Conservation (phyloP, 495 filamentous ascomycete species). For the Talaromyces ruber region DNA sequence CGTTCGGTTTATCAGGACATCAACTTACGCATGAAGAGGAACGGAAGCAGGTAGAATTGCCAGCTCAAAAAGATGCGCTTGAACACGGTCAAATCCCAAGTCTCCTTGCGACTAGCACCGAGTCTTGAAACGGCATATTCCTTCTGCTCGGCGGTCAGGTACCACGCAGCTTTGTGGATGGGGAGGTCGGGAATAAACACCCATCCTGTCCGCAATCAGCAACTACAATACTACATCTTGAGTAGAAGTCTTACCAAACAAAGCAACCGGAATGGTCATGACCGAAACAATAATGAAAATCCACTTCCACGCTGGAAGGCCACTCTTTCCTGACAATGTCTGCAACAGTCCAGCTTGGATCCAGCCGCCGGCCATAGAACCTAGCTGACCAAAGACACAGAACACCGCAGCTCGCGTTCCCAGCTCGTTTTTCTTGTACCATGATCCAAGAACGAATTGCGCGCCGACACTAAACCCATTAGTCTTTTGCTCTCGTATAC, state of each 20-base stretch:
- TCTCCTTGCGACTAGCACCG: constrained; percentile 12
- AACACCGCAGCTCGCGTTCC: constrained; percentile 34
- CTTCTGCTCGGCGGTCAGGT: constrained; percentile 22
- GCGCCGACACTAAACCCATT: constrained; percentile 37
- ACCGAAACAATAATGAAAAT: constrained; percentile 67
- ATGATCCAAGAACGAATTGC: constrained; percentile 44
- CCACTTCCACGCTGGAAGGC: constrained; percentile 76
- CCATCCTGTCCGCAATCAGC: constrained; percentile 14
- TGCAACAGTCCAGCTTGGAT: constrained; percentile 28
- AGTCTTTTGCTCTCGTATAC: background rate
- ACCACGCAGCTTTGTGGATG: constrained; percentile 23
- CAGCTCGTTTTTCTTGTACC: constrained; percentile 44
- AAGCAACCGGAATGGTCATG: constrained; percentile 44
- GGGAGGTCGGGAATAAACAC: constrained; percentile 27
- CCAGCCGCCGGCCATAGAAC: constrained; percentile 39
- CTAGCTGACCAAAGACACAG: constrained; percentile 31
- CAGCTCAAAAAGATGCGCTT: constrained; percentile 23
- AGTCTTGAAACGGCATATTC: constrained; percentile 21
- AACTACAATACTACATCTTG: background rate
- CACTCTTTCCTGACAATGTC: constrained; percentile 26
- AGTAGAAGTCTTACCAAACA: constrained; percentile 36
- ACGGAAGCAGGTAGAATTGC: constrained; percentile 26
- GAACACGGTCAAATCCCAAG: constrained; percentile 24
- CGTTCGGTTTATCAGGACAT: background rate
- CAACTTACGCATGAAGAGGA: constrained; percentile 25